Percentiles rank a stretch among this genome's conserved stretches.
Evolutionary conservation across 495 filamentous ascomycete genomes (phyloP).

Genomic region (Podospora didyma): DNA sequence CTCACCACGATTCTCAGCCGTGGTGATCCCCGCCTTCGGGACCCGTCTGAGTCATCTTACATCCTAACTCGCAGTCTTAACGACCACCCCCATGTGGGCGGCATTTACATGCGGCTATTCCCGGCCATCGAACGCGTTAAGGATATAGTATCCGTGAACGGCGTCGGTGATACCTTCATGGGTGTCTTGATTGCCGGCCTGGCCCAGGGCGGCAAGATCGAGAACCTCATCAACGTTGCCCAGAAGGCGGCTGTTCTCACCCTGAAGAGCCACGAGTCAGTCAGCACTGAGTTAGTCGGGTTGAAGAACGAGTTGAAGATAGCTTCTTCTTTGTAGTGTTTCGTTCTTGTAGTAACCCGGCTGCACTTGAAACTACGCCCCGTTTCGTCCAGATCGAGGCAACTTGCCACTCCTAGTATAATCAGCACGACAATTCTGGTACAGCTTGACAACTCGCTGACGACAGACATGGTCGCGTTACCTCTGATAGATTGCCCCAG

Average conservation of each 20-base stretch:
- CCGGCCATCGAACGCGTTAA: conserved; percentile 61
- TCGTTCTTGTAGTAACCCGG: too few relatives aligned
- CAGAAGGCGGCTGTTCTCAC: conserved; percentile 77
- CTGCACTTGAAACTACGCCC: too few relatives aligned
- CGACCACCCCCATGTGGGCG: conserved; percentile 58
- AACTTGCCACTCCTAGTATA: too few relatives aligned
- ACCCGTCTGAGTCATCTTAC: conserved; percentile 57
- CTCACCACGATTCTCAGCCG: conserved; percentile 63
- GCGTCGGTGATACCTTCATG: conserved; percentile 88
- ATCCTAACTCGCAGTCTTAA: conserved; percentile 58
- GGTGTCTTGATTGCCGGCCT: conserved; percentile 72
- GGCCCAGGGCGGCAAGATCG: conserved; percentile 44
- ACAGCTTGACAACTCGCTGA: too few relatives aligned
- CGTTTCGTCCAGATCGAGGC: too few relatives aligned
- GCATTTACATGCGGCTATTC: conserved; percentile 82
- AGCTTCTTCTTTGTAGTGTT: conserved; percentile 2
- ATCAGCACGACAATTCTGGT: too few relatives aligned
- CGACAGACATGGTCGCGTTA: too few relatives aligned
- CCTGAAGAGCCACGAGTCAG: conserved; percentile 65
- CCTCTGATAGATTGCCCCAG: too few relatives aligned
- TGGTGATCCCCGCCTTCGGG: conserved; percentile 60
- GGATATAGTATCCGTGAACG: conserved; percentile 84
- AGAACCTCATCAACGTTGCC: conserved; percentile 50
- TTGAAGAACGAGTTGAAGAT: conserved; percentile 30
- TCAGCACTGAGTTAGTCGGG: conserved; percentile 48